Percentiles rank a stretch among this genome's conserved stretches.
Evolutionary conservation across 75 land plant species (phyloP).

Genomic region (Cunninghamia lanceolata): DNA sequence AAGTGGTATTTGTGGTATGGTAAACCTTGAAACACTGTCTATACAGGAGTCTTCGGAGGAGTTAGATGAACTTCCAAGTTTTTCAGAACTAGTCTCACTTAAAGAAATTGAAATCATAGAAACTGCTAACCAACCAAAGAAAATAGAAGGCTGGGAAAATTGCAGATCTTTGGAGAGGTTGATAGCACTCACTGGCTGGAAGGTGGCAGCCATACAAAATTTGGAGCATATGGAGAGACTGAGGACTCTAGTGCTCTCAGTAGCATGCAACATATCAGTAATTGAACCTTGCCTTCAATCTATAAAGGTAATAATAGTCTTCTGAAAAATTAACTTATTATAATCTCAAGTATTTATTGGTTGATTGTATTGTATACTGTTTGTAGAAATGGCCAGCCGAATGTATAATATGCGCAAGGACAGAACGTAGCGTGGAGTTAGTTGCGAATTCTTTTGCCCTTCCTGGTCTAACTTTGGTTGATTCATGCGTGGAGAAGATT

Average conservation of each 20-base stretch:
- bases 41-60: not conserved
- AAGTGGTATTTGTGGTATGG: not conserved
- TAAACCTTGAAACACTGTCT: not conserved
- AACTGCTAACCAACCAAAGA: not conserved
- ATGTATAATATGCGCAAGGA: not conserved
- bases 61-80: not conserved
- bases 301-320: too few species aligned
- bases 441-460: not conserved
- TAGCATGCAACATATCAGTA: too few species aligned
- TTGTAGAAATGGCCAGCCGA: not conserved
- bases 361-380: not conserved
- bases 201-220: not conserved
- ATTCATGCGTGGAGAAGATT: not conserved
- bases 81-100: not conserved
- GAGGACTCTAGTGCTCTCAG: too few species aligned
- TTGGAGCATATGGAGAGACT: not conserved
- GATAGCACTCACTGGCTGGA: not conserved
- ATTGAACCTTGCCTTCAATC: too few species aligned
- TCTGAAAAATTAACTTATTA: too few species aligned
- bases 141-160: not conserved
- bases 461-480: not conserved
- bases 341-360: too few species aligned
- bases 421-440: not conserved
- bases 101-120: not conserved
- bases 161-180: constrained; percentile 1